Evolutionary conservation across 768 basidiomycete genomes (phyloP).

Genomic region (Ephemerocybe angulata): DNA sequence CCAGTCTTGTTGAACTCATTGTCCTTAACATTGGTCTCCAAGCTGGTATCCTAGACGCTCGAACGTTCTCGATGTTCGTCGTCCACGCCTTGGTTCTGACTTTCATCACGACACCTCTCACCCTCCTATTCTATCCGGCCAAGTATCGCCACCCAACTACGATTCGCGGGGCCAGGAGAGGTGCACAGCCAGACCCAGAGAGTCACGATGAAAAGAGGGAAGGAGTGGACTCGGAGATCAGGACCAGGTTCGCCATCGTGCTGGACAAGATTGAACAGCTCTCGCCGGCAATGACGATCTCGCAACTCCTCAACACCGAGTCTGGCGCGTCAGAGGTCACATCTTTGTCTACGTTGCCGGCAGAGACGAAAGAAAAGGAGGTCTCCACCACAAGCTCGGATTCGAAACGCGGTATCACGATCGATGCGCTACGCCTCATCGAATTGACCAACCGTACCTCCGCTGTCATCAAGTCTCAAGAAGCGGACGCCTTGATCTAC

Average conservation of each 20-base stretch:
- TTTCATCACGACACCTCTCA: conserved; percentile 82
- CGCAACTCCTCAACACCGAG: conserved; percentile 62
- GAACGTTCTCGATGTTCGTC: conserved; percentile 89
- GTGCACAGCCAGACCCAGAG: background rate
- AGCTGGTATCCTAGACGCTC: conserved; percentile 58
- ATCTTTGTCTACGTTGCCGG: background rate
- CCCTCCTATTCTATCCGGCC: conserved; percentile 71
- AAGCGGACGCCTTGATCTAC: conserved; percentile 65
- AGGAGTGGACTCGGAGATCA: conserved; percentile 36
- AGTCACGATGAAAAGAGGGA: conserved; percentile 8
- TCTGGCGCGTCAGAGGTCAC: background rate
- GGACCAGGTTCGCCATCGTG: conserved; percentile 64
- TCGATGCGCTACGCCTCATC: conserved; percentile 83
- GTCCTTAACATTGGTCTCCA: conserved; percentile 84
- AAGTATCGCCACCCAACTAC: conserved; percentile 41
- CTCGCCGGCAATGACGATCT: conserved; percentile 76
- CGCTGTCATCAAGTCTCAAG: conserved; percentile 78
- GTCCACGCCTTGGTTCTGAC: conserved; percentile 74
- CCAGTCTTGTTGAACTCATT: conserved; percentile 78
- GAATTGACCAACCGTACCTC: conserved; percentile 89
- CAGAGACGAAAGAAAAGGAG: background rate
- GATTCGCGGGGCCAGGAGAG: background rate
- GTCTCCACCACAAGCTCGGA: background rate
- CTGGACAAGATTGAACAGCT: conserved; percentile 80
- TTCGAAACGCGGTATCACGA: conserved; percentile 27